Conservation (phyloP, 2,329 filamentous ascomycete species). For the Lecanoromycetidae sp. region DNA sequence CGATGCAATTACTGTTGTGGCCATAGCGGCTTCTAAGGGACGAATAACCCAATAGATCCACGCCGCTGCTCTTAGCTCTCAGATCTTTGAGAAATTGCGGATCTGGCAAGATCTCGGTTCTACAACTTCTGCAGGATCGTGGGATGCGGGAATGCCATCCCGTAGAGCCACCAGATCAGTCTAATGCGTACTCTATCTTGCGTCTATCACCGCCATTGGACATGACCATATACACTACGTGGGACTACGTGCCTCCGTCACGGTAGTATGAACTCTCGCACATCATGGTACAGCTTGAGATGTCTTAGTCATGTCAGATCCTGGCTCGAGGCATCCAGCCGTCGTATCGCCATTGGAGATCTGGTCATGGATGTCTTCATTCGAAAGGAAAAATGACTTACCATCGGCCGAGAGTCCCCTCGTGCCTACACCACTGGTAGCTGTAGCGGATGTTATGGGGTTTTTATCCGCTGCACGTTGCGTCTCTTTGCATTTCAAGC, state of each 20-base stretch:
- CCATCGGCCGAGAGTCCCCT: constrained; percentile 6
- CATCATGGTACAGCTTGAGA: constrained; percentile 1
- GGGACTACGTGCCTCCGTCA: constrained; percentile 1
- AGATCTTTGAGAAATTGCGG: neutral
- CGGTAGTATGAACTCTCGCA: constrained; percentile 6
- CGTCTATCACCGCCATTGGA: neutral
- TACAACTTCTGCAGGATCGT: neutral
- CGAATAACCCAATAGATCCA: too few relatives aligned
- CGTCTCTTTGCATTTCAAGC: neutral
- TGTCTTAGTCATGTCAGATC: constrained; percentile 3
- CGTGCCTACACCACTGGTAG: neutral
- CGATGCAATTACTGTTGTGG: too few relatives aligned
- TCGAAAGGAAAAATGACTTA: neutral
- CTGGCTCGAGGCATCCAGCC: neutral
- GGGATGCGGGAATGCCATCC: neutral
- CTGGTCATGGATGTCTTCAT: neutral
- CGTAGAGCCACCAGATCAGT: constrained; percentile 1
- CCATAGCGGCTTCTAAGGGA: neutral
- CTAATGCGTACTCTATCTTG: constrained; percentile 3
- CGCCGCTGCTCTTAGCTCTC: too few relatives aligned
- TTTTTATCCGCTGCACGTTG: constrained; percentile 4
- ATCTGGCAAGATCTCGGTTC: neutral
- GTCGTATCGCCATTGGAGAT: constrained; percentile 4
- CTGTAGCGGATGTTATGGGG: neutral
- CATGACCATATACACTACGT: neutral